Evolutionary conservation across 2,329 filamentous ascomycete species (phyloP), one percentile per base, ranked within the genome.

Genomic region (Leptodontidium sp.): DNA sequence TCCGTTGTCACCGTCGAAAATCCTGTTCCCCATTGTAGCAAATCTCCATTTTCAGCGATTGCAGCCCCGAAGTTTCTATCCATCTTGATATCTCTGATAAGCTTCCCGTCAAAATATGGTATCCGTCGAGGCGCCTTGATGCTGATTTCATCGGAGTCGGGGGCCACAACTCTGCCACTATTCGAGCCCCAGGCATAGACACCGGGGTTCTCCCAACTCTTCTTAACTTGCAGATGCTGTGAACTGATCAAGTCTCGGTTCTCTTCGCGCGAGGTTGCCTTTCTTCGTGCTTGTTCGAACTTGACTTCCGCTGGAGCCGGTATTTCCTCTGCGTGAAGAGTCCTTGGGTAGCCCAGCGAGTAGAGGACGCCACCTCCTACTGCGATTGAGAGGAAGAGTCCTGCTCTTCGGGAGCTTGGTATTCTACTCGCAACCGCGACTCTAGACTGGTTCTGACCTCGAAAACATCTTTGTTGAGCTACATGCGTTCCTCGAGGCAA

Each of bases 111-210:
- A 76, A 99, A 98, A 80, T 90, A 96, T 0, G 86, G 74, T 76
- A 98, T 89, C 68, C 94, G 87, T 68, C 91, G 85, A 15, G 96
- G 94, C 1, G 87, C 89, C 82, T 97, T 98, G 78, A 98, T 85
- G 71, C 90, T 87, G 38, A 84, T 82, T 65, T 97, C 94, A 63
- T 91, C 86, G 9, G 92, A 95, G 71, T 91, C 90, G 0, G 94
- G 94, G 52, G 94, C 94, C 47, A 92, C 93, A n/a, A 97, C 94
- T 74, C 87, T 87, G 69, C 94, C 93, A 17, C 84, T 83, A 76
- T 99, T 99, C 21, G 91, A 93, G 0, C 96, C 96, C 95, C 96
- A 99, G 5, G 91, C 89, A 80, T 97, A 98, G 0, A 98, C 91
- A 1, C 94, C 96, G 0, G 96, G 95, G 69, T 92, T 90, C 80